A percentile compares a stretch with the other conserved stretches of the same genome.
These are phyloP conservation scores for Podosphaera leucotricha DNA, from an alignment of 2,329 filamentous ascomycete species.

Conservation along the genomic window DNA sequence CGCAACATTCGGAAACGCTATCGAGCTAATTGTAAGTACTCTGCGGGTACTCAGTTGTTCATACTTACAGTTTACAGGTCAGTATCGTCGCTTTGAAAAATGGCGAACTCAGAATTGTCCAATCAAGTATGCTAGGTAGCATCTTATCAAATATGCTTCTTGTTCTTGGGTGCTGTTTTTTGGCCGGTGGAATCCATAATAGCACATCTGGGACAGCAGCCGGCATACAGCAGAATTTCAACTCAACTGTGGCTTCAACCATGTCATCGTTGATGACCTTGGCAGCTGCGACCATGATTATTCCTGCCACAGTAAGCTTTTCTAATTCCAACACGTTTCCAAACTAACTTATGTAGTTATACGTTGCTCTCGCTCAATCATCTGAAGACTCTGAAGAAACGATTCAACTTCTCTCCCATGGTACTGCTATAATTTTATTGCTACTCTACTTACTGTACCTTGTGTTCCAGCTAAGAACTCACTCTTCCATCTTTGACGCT, in stretches of 20 bases:
- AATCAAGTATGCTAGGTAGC: constrained; percentile 77
- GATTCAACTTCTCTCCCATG: constrained; percentile 44
- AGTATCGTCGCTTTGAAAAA: constrained; percentile 62
- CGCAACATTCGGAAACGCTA: constrained; percentile 74
- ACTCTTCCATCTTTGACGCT: constrained; percentile 55
- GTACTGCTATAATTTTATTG: constrained; percentile 58
- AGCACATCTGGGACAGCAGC: too few relatives aligned
- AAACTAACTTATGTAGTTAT: too few relatives aligned
- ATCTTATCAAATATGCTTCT: constrained; percentile 79
- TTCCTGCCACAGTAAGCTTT: constrained; percentile 28
- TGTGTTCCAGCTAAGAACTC: constrained; percentile 76
- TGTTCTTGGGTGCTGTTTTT: constrained; percentile 82
- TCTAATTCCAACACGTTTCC: too few relatives aligned
- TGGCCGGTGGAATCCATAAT: constrained; percentile 44
- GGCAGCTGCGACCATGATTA: constrained; percentile 58
- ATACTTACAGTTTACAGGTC: too few relatives aligned
- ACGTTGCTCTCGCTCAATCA: too few relatives aligned
- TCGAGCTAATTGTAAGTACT: too few relatives aligned
- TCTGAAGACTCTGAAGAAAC: constrained; percentile 19
- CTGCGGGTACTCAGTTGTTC: too few relatives aligned
- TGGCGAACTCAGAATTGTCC: constrained; percentile 49
- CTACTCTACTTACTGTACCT: constrained; percentile 68
- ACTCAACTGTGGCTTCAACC: constrained; percentile 76
- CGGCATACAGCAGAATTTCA: constrained; percentile 67
- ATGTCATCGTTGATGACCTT: constrained; percentile 47